These are phyloP conservation scores for Coemansia sp. DNA, from an alignment of 192 early-diverging fungal species.

Conservation along the genomic window DNA sequence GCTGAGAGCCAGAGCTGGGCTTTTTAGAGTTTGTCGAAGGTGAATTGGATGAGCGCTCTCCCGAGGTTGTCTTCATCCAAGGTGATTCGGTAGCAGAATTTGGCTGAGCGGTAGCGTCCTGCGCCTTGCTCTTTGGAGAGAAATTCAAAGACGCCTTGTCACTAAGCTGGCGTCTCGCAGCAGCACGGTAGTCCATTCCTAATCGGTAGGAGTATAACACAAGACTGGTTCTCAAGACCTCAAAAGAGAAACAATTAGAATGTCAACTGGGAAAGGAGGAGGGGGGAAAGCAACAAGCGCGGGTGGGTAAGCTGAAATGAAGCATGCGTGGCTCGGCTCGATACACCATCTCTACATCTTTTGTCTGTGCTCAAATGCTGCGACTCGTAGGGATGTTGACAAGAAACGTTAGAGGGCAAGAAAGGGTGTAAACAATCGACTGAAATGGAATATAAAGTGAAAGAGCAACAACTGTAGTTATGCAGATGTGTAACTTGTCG, in stretches of 20 bases:
- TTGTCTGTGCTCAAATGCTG: not conserved
- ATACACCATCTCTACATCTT: not conserved
- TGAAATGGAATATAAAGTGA: no score
- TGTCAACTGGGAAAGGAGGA: not conserved
- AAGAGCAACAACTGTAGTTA: no score
- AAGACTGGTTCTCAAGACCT: not conserved
- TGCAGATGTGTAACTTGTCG: no score
- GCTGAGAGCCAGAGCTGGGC: not conserved
- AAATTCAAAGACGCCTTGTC: constrained; percentile 20
- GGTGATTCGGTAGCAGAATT: constrained; percentile 20
- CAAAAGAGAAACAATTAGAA: not conserved
- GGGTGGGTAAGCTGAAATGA: not conserved
- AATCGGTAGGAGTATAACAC: not conserved
- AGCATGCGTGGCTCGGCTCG: not conserved
- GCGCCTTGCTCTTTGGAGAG: constrained; percentile 9
- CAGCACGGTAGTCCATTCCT: constrained; percentile 50
- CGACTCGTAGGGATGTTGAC: no score
- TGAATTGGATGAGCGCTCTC: not conserved
- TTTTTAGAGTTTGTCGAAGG: not conserved
- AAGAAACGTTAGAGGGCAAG: no score
- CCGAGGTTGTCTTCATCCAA: constrained; percentile 40
- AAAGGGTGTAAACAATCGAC: no score
- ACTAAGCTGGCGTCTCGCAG: constrained; percentile 40
- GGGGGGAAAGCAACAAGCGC: not conserved
- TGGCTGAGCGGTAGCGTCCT: constrained; percentile 4